These are phyloP conservation scores for Mycena rosella DNA, from an alignment of 768 basidiomycete genomes.

Conservation along the genomic window DNA sequence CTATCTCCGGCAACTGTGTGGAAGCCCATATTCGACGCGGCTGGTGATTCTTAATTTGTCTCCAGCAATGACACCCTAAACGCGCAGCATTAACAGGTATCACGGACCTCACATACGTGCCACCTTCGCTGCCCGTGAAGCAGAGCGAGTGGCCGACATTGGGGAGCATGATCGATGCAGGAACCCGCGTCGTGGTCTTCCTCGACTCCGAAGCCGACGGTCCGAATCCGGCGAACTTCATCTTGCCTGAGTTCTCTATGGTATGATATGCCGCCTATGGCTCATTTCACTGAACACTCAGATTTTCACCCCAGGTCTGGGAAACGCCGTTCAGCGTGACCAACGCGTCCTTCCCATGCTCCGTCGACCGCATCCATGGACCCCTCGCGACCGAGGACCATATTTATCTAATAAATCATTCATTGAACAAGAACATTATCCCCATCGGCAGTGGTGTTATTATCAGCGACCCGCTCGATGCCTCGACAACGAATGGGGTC, in stretches of 20 bases:
- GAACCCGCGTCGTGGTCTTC: slow-evolving; percentile 73
- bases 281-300: no score
- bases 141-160: slow-evolving; percentile 73
- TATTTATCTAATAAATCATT: slow-evolving; percentile 72
- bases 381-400: slow-evolving; percentile 63
- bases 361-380: slow-evolving; percentile 63
- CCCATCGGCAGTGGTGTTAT: slow-evolving; percentile 53
- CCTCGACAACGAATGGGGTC: slow-evolving; percentile 54
- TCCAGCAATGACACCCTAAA: background rate
- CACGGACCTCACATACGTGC: slow-evolving; percentile 62
- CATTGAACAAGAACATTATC: slow-evolving; percentile 60
- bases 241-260: slow-evolving; percentile 71
- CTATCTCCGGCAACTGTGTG: slow-evolving; percentile 61
- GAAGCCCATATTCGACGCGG: slow-evolving; percentile 64
- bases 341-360: slow-evolving; percentile 64
- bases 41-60: slow-evolving; percentile 49
- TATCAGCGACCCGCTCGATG: slow-evolving; percentile 53
- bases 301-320: slow-evolving; percentile 57
- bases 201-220: slow-evolving; percentile 64
- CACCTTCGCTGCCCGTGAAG: slow-evolving; percentile 58
- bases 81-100: slow-evolving; percentile 47
- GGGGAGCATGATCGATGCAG: slow-evolving; percentile 69
- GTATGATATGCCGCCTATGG: slow-evolving; percentile 41
- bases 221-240: slow-evolving; percentile 55
- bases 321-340: slow-evolving; percentile 68